Evolutionary conservation across 2,329 filamentous ascomycete genomes (phyloP), one percentile per base, ranked within the genome.

Genomic region (Hymenotorrendiella dingleyae): DNA sequence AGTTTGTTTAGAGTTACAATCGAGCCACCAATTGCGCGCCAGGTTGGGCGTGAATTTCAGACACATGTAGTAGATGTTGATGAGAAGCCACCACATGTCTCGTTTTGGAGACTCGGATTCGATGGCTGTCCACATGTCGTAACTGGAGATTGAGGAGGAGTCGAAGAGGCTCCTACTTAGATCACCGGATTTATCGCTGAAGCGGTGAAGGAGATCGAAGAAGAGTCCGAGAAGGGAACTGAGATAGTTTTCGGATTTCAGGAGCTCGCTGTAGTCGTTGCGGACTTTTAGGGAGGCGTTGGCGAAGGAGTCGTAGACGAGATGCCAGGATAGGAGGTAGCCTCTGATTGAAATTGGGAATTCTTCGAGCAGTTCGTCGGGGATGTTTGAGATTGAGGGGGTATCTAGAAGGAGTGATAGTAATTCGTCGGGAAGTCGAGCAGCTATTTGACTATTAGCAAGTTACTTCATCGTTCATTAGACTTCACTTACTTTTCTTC

Each of bases 271-370:
- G 57, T 96, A 97, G 56, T 90, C 82, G 45, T 78, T 79, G 53
- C 88, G 85, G 12, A 97, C 80, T 55, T 88, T 87, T 62, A 86
- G 83, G 0, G 90, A 87, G 10, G 89, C 80, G 16, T 80, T 78
- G 14, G 72, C 70, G 59, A 91, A 94, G 33, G 91, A 83, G 54
- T 94, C 88, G 59, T 94, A 97, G 0, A 96, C 74, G 1, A 97
- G 71, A 50, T 86, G 78, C 93, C 93, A 98, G 9, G 87, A 85
- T 21, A 95, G 70, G 3, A 98, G 72, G 57, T 96, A 98, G 8
- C 82, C 80, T 40, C 88, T 79, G 36, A 95, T 70, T 0, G 76
- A 60, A 1, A 78, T 68, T 9, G 88, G 88, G 54, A 90, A 84
- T 12, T 76, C 70, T 4, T 80, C 73, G 17, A 89, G 78, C 26